Evolutionary conservation across 2,329 filamentous ascomycete species (phyloP).

Genomic region (Ophiostoma sp.): DNA sequence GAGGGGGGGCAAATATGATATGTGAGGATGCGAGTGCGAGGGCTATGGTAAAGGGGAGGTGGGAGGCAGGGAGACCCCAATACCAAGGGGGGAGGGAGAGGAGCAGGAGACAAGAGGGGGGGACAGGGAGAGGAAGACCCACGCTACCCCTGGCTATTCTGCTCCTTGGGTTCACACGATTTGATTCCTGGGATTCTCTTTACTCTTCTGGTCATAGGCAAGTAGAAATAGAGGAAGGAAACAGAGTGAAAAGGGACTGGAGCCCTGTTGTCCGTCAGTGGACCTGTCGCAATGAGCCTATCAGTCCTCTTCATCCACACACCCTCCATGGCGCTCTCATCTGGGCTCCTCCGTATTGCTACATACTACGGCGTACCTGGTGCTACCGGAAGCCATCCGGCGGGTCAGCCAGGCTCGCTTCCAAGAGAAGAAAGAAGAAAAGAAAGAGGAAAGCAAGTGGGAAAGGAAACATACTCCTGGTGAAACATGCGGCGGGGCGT

Average conservation of each 20-base stretch:
- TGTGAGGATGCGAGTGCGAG: constrained; percentile 2
- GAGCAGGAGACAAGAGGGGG: background rate
- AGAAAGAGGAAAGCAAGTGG: background rate
- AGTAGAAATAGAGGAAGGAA: background rate
- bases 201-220: background rate
- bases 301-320: background rate
- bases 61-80: background rate
- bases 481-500: constrained; percentile 7
- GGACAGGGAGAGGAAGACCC: background rate
- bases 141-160: constrained; percentile 12
- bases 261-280: no score
- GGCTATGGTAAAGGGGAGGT: background rate
- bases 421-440: background rate
- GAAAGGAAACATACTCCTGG: background rate
- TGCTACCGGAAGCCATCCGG: constrained; percentile 6
- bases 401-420: background rate
- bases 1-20: background rate
- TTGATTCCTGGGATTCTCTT: constrained; percentile 10
- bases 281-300: background rate
- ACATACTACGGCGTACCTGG: no score
- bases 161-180: background rate
- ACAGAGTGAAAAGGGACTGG: background rate
- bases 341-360: background rate
- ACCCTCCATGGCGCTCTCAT: background rate
- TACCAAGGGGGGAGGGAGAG: background rate